Conservation (phyloP, 306 rosid genomes). For the Aeschynomene evenia region DNA sequence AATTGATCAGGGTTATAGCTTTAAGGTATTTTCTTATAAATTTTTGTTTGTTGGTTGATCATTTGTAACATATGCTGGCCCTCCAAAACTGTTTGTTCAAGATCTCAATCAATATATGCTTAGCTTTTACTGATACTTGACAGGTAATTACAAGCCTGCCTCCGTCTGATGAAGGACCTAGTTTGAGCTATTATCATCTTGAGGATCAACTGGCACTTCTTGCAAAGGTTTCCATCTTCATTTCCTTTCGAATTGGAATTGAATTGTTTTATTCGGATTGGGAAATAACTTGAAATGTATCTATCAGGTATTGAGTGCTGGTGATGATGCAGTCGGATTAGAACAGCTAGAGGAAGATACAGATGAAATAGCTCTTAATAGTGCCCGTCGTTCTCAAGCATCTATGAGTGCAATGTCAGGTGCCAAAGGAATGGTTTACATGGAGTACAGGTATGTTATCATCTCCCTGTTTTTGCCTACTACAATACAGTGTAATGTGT, state of each 20-base stretch:
- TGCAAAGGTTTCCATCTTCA: slow-evolving; percentile 56
- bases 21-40: slow-evolving; percentile 59
- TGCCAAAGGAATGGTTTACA: slow-evolving; percentile 86
- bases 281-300: slow-evolving; percentile 18
- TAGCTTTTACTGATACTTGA: slow-evolving; percentile 23
- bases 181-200: slow-evolving; percentile 67
- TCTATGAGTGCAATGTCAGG: slow-evolving; percentile 97
- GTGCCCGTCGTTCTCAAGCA: slow-evolving; percentile 65
- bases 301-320: slow-evolving; percentile 79
- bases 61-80: slow-evolving; percentile 15
- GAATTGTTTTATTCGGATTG: slow-evolving; percentile 5
- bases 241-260: slow-evolving; percentile 15
- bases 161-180: slow-evolving; percentile 74
- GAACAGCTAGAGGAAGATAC: slow-evolving; percentile 92
- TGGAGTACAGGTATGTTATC: slow-evolving; percentile 79
- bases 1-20: slow-evolving; percentile 98
- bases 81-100: slow-evolving; percentile 3
- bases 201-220: slow-evolving; percentile 90
- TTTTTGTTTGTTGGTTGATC: slow-evolving; percentile 12
- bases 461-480: slow-evolving; percentile 2
- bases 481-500: not conserved
- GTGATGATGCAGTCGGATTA: slow-evolving; percentile 85
- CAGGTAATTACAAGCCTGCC: slow-evolving; percentile 98
- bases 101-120: slow-evolving; percentile 20
- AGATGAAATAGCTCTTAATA: slow-evolving; percentile 76